A percentile compares a stretch with the other conserved stretches of the same genome.
These are phyloP conservation scores for Aspergillus kassunensis DNA, from an alignment of 495 filamentous ascomycete genomes.

Conservation along the genomic window DNA sequence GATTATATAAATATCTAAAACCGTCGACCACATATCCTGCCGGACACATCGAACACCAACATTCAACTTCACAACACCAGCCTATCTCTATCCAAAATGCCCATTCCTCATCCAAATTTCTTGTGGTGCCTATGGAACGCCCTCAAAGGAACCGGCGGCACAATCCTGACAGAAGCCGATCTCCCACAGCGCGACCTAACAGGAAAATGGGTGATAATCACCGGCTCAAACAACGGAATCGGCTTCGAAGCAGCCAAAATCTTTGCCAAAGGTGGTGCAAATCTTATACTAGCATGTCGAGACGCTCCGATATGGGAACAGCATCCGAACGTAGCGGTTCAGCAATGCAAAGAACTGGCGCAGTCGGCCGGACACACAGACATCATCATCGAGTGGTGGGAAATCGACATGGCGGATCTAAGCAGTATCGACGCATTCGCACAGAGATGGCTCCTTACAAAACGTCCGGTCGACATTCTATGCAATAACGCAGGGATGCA, in stretches of 20 bases:
- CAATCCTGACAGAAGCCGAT: background rate
- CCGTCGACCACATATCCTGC: too few species aligned
- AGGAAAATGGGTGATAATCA: slow-evolving; percentile 31
- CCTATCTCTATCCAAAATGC: background rate
- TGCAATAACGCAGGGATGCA: slow-evolving; percentile 26
- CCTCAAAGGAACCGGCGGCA: background rate
- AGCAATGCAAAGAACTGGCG: slow-evolving; percentile 17
- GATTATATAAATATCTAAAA: too few species aligned
- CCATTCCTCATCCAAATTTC: too few species aligned
- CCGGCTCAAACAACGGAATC: slow-evolving; percentile 32
- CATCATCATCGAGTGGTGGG: slow-evolving; percentile 44
- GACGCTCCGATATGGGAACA: slow-evolving; percentile 23
- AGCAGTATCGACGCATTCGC: slow-evolving; percentile 42
- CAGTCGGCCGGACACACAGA: slow-evolving; percentile 14
- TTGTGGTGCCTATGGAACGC: background rate
- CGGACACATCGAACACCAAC: too few species aligned
- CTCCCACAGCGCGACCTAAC: slow-evolving; percentile 10
- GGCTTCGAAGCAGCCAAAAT: slow-evolving; percentile 29
- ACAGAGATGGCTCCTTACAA: slow-evolving; percentile 16
- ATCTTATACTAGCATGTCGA: slow-evolving; percentile 30
- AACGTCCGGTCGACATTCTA: slow-evolving; percentile 18
- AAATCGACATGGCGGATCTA: slow-evolving; percentile 47
- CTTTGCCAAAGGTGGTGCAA: slow-evolving; percentile 23
- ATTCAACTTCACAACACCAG: too few species aligned
- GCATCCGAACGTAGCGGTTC: slow-evolving; percentile 15